Evolutionary conservation across 257 asterid genomes (phyloP), one percentile per base, ranked within the genome.

Genomic region (Petunia axillaris): DNA sequence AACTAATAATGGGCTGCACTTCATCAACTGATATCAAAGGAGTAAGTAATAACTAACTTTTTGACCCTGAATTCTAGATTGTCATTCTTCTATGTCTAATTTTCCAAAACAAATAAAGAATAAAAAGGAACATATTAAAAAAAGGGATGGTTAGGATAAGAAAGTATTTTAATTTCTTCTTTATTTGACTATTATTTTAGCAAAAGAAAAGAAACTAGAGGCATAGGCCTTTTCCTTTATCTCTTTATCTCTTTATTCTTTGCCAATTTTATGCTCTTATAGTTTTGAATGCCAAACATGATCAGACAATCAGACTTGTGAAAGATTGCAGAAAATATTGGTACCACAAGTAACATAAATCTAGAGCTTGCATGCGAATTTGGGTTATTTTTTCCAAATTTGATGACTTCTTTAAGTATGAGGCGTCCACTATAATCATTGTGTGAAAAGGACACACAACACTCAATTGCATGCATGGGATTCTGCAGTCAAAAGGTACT

Each of bases 1-100:
- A 94, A 89, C 87, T 94, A 89, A 91, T 94, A 39, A 94, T 94
- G 98, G 98, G 97, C 25, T 94, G 98, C 94, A 91, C 96, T n/a
- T 90, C 98, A 54, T 82, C 81, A 10, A 41, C 81, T 54, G 94
- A 93, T 70, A 85, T 86, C 86, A 93, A 94, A 86, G 91, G 89
- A 82, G 98, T 94, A 83, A 87, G 96, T 84, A 13, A 3, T 5
- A 4, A 43, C n/a, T 7, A 70, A 67, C 82, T 81, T 84, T 86
- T 84, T 85, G 52, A 82, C 82, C 81, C 78, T 46, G 43, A 84
- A 68, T 76, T 5, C 76, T 78, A 71, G 78, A 48, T 75, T 83
- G 46, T 80, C 79, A 78, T 64, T 35, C 64, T 63, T 62, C 38
- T 43, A 5, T 39, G 25, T 63, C 40, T 41, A 13, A 7, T 37